Evolutionary conservation across 2,329 filamentous ascomycete genomes (phyloP), one percentile per base, ranked within the genome.

Genomic region (Cladophialophora yegresii): DNA sequence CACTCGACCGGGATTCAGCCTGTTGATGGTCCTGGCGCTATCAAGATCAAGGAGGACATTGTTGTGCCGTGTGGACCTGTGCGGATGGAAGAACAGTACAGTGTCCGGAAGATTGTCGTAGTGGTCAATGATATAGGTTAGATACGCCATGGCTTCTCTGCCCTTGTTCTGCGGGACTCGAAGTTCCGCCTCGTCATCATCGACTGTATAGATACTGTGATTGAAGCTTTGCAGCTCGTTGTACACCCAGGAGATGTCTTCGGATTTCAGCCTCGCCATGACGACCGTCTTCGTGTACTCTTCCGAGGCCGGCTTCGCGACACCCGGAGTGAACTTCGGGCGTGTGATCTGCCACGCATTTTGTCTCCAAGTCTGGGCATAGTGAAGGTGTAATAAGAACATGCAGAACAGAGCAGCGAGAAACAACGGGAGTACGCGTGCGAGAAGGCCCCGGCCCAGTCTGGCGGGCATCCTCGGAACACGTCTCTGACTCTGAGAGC

Each of bases 1-100:
- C 20, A 87, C 78, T 61, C 83, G 80, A 22, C 80, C 73, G 20
- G 83, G 72, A 28, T 79, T 80, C 16, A 87, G 77, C 45, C 75
- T 75, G 56, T 78, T 79, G 63, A 87, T 80, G 2, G 81, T 33
- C 32, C 12, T 33, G 32, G 32, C 32, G 32, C 32, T 33, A 10
- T 33, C 32, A 10, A 33, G 32, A 10, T 33, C 32, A 10, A 33
- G 32, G 32, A 77, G 3, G 59, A 81, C 79, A 70, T 84, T 82
- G 72, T 82, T 83, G 73, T 85, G 83, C 82, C 82, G 84, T 62
- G 79, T 79, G 33, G 61, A 30, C 20, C 67, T 59, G 59, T 73
- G 71, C n/a, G 73, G 64, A 66, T 76, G 82, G 59, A 83, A 71
- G 73, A 84, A 84, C 66, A 82, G 73, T 58, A 81, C 71, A 63